Base-by-base conservation (phyloP, 1,284 basidiomycete genomes). In the Rugosomyces carneus region DNA sequence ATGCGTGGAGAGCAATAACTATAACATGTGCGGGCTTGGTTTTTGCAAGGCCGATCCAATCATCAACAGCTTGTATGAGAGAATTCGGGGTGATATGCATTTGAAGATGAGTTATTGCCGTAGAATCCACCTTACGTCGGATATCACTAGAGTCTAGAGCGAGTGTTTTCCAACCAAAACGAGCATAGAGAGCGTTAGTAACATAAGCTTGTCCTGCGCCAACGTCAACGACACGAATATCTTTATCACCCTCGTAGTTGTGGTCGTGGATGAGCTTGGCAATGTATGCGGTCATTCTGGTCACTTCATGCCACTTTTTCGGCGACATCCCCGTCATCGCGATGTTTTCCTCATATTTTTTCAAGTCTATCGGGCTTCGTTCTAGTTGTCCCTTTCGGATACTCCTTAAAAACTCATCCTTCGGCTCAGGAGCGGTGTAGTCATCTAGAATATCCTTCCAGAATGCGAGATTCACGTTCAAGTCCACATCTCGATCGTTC, bases 1-100 rank as follows among this genome's bases (percentile, higher is more conserved):
- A 72, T 21, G 69, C 80, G 52, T 87, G 84, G 37, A 87, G 68
- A 9, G 79, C 84, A 23, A 85, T 73, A 40, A 86, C 65, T 24
- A 82, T 60, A 3, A 84, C 70, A 2, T 78, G 78, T 6, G 66
- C 54, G 2, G 66, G 63, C 10, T 26, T 10, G 11, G 42, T 20
- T 42, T 45, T 20, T 31, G 48, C 21, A 24, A 31, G 27, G 9
- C 42, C 15, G 47, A 71, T 53, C 75, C 75, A 78, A 34, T 70
- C 66, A 51, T 73, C 62, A 45, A 74, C 56, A 9, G 65, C 59
- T 0, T 59, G 44, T 1, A 74, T 52, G 10, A 78, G 61, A 2
- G 67, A 66, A 16, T 57, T 51, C 3, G 75, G 63, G 1, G 66
- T 74, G 44, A 83, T 73, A 48, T 73, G 64, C 21, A 76, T 59